These are phyloP conservation scores for Solanum pimpinellifolium DNA, from an alignment of 257 asterid species.

Conservation along the genomic window DNA sequence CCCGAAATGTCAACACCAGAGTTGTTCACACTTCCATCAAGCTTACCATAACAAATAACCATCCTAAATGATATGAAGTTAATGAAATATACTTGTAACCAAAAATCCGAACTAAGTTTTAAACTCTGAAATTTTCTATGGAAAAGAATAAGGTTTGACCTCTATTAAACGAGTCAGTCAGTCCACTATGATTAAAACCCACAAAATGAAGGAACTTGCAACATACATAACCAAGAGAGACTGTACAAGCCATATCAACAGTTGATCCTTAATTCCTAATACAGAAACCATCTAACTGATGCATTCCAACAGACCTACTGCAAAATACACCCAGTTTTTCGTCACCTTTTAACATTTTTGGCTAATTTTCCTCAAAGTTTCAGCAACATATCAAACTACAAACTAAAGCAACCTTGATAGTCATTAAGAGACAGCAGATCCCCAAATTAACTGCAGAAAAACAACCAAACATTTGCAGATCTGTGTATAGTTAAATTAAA, in stretches of 20 bases:
- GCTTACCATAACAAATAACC: not conserved
- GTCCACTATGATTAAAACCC: not conserved
- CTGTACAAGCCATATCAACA: not conserved
- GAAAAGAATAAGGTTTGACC: not conserved
- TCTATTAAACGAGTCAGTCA: not conserved
- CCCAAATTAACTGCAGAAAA: not conserved
- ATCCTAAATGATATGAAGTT: not conserved
- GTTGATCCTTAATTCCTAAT: not conserved
- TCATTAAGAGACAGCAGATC: not conserved
- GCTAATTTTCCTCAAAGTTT: not conserved
- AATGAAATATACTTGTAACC: not conserved
- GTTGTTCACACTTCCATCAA: not conserved
- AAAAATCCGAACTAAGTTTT: not conserved
- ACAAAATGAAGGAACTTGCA: not conserved
- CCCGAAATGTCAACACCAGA: not conserved
- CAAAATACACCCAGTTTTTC: not conserved
- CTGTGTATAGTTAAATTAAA: not conserved
- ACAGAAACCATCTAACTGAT: not conserved
- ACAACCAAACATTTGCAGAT: not conserved
- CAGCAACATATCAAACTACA: not conserved
- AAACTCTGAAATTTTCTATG: not conserved
- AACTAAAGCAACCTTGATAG: not conserved
- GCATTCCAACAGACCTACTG: not conserved
- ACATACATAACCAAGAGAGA: not conserved
- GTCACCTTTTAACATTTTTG: not conserved